Evolutionary conservation across 1,284 basidiomycete species (phyloP), one percentile per base, ranked within the genome.

Genomic region (Sporisorium iseilematis-ciliati): DNA sequence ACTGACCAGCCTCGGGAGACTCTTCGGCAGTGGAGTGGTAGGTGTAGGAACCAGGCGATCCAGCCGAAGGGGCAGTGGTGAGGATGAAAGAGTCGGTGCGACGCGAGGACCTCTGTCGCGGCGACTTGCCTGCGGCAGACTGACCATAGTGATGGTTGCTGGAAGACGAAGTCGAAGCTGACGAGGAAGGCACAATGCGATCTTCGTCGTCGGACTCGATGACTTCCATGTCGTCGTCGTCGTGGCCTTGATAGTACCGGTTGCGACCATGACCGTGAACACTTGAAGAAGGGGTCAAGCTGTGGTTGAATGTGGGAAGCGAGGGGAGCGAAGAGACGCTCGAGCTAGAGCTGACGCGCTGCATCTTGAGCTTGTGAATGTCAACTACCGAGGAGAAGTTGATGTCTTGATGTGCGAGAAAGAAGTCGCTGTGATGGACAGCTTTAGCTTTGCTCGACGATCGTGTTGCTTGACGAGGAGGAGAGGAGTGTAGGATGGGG

Each of bases 181-280:
- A 56, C 4, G 64, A 66, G 11, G 52, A 51, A 29, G 64, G 57
- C 3, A 20, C 33, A 6, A 59, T 55, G 48, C 52, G 64, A 18
- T 66, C 64, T 7, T 66, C 64, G 33, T 66, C 64, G 23, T 66
- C 64, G 1, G 64, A 66, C 46, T 66, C 64, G 4, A 66, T 60
- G 33, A 66, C 64, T 40, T 66, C 64, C 64, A 66, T 66, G 42
- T 59, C 64, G 41, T 66, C 64, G 4, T 66, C 64, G 4, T 66
- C 64, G 14, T 49, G 38, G 18, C 38, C 38, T 18, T 52, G 52
- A 8, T 38, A 18, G 23, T 55, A 51, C n/a, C 38, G 35, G 3
- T 40, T 14, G 14, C 52, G 57, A n/a, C 52, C 53, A n/a, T 66
- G 57, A 18, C 51, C 52, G 2, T 52, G 57, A 35, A 51, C 20